phyloP scores from a whole-genome alignment of 2,329 filamentous ascomycete genomes.

The Byssothecium circinans region DNA sequence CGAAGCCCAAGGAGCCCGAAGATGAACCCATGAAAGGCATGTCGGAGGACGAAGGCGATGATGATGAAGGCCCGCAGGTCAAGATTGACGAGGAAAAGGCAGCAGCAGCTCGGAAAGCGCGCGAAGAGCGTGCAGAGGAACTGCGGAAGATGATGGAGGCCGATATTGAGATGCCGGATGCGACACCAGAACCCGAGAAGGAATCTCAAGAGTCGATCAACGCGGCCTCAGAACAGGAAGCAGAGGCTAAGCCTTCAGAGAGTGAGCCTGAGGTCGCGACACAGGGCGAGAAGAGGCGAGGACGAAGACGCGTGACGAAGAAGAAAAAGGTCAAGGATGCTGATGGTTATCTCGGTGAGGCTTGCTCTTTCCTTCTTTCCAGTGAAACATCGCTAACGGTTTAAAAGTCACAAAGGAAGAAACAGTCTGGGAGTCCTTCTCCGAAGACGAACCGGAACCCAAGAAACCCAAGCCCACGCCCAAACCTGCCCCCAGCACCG shows the following conservation, averaged over 20 bases:
- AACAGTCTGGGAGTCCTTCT: slow-evolving; percentile 86
- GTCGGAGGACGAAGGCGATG: slow-evolving; percentile 48
- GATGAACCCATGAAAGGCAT: slow-evolving; percentile 59
- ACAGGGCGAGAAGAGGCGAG: slow-evolving; percentile 69
- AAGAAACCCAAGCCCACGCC: slow-evolving; percentile 56
- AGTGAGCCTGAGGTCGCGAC: slow-evolving; percentile 42
- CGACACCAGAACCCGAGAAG: slow-evolving; percentile 44
- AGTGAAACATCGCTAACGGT: slow-evolving; percentile 3
- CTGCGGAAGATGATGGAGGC: slow-evolving; percentile 77
- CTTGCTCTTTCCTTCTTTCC: slow-evolving; percentile 8
- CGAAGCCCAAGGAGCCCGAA: slow-evolving; percentile 50
- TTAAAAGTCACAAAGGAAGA: slow-evolving; percentile 81
- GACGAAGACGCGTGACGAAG: slow-evolving; percentile 78
- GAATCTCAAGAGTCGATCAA: slow-evolving; percentile 22
- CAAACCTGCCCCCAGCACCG: slow-evolving; percentile 39
- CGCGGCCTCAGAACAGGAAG: slow-evolving; percentile 36
- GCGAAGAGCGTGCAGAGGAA: slow-evolving; percentile 66
- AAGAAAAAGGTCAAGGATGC: slow-evolving; percentile 87
- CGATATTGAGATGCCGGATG: slow-evolving; percentile 62
- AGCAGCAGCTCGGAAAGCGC: slow-evolving; percentile 46
- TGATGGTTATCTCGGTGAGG: slow-evolving; percentile 82
- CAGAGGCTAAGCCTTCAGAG: slow-evolving; percentile 23
- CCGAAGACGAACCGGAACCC: slow-evolving; percentile 74
- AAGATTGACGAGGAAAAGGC: slow-evolving; percentile 36
- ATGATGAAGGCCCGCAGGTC: slow-evolving; percentile 32